Base-by-base conservation (phyloP, 2,329 filamentous ascomycete genomes). In the Septoria linicola region DNA sequence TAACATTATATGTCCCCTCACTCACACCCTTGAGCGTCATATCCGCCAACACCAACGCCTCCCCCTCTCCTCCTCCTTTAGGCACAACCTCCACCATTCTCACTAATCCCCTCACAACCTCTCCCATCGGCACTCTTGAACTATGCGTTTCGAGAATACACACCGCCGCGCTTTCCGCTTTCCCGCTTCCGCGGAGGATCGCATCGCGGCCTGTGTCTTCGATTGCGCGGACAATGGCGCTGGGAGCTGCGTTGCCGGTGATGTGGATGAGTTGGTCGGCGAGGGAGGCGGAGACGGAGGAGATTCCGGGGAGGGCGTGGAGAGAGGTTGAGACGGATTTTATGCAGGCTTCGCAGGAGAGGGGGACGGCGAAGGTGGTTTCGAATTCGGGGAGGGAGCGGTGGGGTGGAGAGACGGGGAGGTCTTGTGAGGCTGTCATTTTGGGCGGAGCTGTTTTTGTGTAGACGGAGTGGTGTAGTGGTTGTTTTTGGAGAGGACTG, bases 351-450 rank as follows among this genome's bases (percentile, higher is more conserved):
- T 95, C 86, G 75, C 93, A 97, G 73, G 85, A 89, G 77, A 97
- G 85, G 49, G 90, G 91, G 62, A 97, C 93, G 58, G 92, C 90
- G 72, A 97, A 97, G 59, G 92, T 86, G 55, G 92, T 95, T 87
- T 97, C 68, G 55, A 72, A 72, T 6, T 65, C 54, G 30, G 68
- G 69, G 42, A 70, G 68, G 58, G n/a, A n/a, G n/a, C n/a, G n/a
- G n/a, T n/a, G n/a, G n/a, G n/a, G n/a, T n/a, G n/a, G n/a, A n/a
- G n/a, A n/a, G n/a, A n/a, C n/a, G n/a, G n/a, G n/a, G 48, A 13
- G 16, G 64, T 68, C 49, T 46, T 53, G 44, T 31, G 43, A 46
- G 21, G 41, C 20, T 2, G 41, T 35, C 41, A 44, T 44, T 16
- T 10, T 44, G 41, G 41, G 19, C 5, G 41, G 8, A 32, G 11